Evolutionary conservation across 2,329 filamentous ascomycete genomes (phyloP), one percentile per base, ranked within the genome.

Genomic region (Nemania sp.): DNA sequence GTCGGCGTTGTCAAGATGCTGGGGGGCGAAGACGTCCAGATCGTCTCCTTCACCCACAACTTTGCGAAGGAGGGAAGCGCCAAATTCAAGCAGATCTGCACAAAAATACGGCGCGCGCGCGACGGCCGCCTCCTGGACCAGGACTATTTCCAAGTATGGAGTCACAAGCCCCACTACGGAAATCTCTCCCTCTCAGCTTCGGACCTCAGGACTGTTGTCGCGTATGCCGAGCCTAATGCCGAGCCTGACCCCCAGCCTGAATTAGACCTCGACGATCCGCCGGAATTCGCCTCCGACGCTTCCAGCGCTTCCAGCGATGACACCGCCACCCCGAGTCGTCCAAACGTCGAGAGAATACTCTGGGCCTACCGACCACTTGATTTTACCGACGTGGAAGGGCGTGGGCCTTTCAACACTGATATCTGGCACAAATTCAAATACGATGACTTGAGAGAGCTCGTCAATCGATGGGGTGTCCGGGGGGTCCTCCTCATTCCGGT

Each of bases 341-440:
- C n/a, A n/a, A n/a, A n/a, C 25, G 7, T 7, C 42, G 17, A 5
- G 12, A 20, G 25, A 13, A 13, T 10, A 15, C 15, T 4, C 34
- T 59, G 35, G 56, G 2, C 2, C 13, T 59, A 43, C 21, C 54
- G 35, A n/a, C 49, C 50, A 5, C 46, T 49, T 35, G 56, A 54
- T 21, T 2, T 17, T 3, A 18, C 50, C 6, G 43, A 49, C 32
- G 6, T 18, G 10, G 6, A 11, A 34, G 45, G 45, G 5, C 3
- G 2, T 13, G 35, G 21, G 7, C 43, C 49, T 25, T 43, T 48
- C 10, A 17, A 49, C 15, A 5, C 49, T 6, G n/a, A 49, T 7
- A 21, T 5, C 4, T 59, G 56, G 56, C 20, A 48, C 25, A 4
- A 5, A 3, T 15, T 18, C 6, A 9, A 35, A 1, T 32, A 15